phyloP scores from a whole-genome alignment of 2,329 filamentous ascomycete genomes.

The Gremmenia infestans region DNA sequence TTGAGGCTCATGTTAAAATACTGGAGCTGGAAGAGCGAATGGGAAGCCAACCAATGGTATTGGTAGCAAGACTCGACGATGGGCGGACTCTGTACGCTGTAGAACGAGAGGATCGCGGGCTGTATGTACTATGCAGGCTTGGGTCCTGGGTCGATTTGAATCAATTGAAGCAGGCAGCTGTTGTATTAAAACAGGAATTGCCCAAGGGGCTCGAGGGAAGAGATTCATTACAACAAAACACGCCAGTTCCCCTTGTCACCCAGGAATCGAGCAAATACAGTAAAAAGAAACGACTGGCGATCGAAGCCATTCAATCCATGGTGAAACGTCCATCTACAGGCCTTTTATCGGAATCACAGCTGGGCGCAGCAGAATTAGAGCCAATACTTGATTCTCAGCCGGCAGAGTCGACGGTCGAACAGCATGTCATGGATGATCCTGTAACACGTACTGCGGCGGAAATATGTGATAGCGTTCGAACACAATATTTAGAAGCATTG shows the following conservation, averaged over 20 bases:
- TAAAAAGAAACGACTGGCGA: slow-evolving; percentile 53
- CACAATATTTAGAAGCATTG: slow-evolving; percentile 54
- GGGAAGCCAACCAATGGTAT: slow-evolving; percentile 47
- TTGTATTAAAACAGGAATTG: slow-evolving; percentile 37
- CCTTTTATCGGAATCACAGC: slow-evolving; percentile 15
- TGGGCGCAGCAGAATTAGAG: slow-evolving; percentile 2
- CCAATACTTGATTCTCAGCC: slow-evolving; percentile 6
- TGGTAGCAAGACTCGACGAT: slow-evolving; percentile 56
- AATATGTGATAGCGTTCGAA: slow-evolving; percentile 54
- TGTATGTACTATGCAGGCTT: slow-evolving; percentile 66
- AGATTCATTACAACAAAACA: background rate
- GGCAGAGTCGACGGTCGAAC: background rate
- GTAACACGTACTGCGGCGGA: slow-evolving; percentile 37
- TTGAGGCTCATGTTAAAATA: slow-evolving; percentile 57
- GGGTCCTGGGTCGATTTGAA: slow-evolving; percentile 60
- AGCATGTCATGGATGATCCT: slow-evolving; percentile 3
- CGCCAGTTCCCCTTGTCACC: slow-evolving; percentile 5
- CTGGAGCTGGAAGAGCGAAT: slow-evolving; percentile 60
- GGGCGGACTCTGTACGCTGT: slow-evolving; percentile 53
- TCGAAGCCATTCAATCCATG: slow-evolving; percentile 58
- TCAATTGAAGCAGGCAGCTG: slow-evolving; percentile 46
- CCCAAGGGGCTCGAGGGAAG: slow-evolving; percentile 24
- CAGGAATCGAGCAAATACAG: slow-evolving; percentile 24
- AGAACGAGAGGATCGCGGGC: slow-evolving; percentile 56
- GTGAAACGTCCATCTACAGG: slow-evolving; percentile 42